Evolutionary conservation across 2,329 filamentous ascomycete genomes (phyloP).

Genomic region (Tolypocladium tundrense): DNA sequence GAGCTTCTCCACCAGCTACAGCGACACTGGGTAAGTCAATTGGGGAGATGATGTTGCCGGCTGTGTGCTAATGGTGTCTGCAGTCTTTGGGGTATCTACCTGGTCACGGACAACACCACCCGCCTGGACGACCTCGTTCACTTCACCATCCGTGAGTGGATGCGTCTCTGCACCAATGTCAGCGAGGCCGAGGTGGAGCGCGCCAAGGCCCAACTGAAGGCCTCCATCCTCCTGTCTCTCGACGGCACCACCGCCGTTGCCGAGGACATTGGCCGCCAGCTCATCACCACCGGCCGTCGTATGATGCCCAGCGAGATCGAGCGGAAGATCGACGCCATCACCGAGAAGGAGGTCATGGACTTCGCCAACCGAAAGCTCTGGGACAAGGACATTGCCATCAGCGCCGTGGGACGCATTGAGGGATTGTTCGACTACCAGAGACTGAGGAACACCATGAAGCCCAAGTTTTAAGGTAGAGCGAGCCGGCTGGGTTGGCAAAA

Average conservation of each 20-base stretch:
- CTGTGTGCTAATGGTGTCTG: conserved; percentile 11
- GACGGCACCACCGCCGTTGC: conserved; percentile 96
- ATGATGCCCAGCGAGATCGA: conserved; percentile 91
- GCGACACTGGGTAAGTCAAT: conserved; percentile 79
- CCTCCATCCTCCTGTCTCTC: conserved; percentile 90
- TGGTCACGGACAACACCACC: conserved; percentile 82
- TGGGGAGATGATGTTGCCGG: no score
- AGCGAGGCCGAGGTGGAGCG: conserved; percentile 88
- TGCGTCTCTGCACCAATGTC: conserved; percentile 83
- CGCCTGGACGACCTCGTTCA: conserved; percentile 91
- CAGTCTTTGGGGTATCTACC: conserved; percentile 99
- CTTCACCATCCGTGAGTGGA: conserved; percentile 98
- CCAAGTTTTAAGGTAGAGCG: conserved; percentile 48
- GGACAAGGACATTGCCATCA: conserved; percentile 94
- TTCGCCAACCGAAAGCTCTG: conserved; percentile 93
- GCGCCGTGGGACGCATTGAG: conserved; percentile 88
- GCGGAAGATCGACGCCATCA: conserved; percentile 77
- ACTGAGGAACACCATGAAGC: conserved; percentile 76
- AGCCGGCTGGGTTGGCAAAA: conserved; percentile 20
- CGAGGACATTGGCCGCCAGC: conserved; percentile 97
- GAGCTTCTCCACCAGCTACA: conserved; percentile 99
- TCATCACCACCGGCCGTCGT: conserved; percentile 91
- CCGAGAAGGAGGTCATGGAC: conserved; percentile 93
- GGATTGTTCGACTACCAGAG: conserved; percentile 70
- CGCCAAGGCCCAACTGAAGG: conserved; percentile 98